Evolutionary conservation across 2,329 filamentous ascomycete species (phyloP), one percentile per base, ranked within the genome.

Genomic region (Cercospora sesami): DNA sequence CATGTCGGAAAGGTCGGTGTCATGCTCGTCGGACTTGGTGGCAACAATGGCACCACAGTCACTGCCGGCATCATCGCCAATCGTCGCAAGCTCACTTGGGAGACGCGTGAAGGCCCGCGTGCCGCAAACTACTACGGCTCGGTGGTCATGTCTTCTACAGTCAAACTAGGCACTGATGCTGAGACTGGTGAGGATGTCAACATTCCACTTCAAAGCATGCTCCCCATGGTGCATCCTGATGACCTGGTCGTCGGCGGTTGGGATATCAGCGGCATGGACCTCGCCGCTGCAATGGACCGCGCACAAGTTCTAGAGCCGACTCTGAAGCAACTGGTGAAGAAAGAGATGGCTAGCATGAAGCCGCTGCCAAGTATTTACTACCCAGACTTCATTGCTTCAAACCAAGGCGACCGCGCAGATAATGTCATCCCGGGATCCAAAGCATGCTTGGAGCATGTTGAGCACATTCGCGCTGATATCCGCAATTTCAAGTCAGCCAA

Each of bases 41-140:
- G 95, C 78, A 99, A 99, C 88, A 99, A 99, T 80, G 95, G 95
- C 73, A 93, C 93, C 73, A 99, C 95, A 67, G 93, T 99, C 71
- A 98, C 95, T 68, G 95, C 95, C 70, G 95, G 94, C 80, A 96
- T 99, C 82, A 87, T 99, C 79, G 95, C 94, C 82, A 99, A 99
- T 83, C 91, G 92, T 79, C 91, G 90, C 75, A 86, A 88, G 68
- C 87, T 98, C 68, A 84, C 86, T 70, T 99, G 95, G 95, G 92
- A 97, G 72, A 98, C 95, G 76, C 94, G 94, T 78, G 93, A 97
- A 81, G 94, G 94, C 63, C 83, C 87, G 74, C 92, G 89, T 72
- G 85, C 87, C 72, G 91, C 95, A 82, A 99, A 99, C 84, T 99
- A 98, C 88, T 99, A 97, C 80, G 95, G 95, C 77, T 99, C 95